Conservation (phyloP, 495 filamentous ascomycete genomes). For the Immersiella caudata region DNA sequence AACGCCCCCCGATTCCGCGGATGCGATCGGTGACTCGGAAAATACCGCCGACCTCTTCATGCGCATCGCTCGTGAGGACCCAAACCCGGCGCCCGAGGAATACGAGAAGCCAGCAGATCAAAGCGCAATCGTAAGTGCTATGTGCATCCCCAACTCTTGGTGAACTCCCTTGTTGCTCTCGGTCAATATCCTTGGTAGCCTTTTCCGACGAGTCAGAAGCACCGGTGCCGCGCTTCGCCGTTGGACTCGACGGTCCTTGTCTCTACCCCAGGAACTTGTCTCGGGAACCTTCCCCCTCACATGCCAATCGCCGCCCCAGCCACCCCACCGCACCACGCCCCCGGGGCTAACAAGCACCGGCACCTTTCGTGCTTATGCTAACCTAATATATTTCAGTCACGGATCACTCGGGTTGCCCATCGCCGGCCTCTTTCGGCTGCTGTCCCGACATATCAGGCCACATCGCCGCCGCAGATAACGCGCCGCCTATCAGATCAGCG, state of each 20-base stretch:
- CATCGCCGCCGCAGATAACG: conserved; percentile 40
- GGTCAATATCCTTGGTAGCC: neutral
- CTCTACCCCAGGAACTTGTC: neutral
- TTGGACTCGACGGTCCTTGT: conserved; percentile 6
- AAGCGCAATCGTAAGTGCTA: conserved; percentile 45
- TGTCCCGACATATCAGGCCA: conserved; percentile 41
- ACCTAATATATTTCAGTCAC: conserved; percentile 40
- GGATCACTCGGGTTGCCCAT: conserved; percentile 40
- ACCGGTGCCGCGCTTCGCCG: neutral
- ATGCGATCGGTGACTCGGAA: conserved; percentile 44
- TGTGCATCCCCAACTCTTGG: neutral
- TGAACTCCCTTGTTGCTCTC: neutral
- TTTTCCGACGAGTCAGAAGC: neutral
- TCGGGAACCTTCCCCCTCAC: neutral
- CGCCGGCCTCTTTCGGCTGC: conserved; percentile 52
- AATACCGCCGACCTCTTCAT: conserved; percentile 58
- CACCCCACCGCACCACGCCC: neutral
- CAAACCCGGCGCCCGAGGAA: conserved; percentile 36
- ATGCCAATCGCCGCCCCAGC: neutral
- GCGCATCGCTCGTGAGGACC: conserved; percentile 54
- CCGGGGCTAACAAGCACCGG: neutral
- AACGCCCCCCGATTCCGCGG: conserved; percentile 45
- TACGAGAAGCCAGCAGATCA: conserved; percentile 36
- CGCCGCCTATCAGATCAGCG: conserved; percentile 53
- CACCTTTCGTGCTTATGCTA: conserved; percentile 8